A percentile compares a stretch with the other conserved stretches of the same genome.
These are phyloP conservation scores for Fusarium piperis DNA, from an alignment of 2,329 filamentous ascomycete genomes.

Conservation along the genomic window DNA sequence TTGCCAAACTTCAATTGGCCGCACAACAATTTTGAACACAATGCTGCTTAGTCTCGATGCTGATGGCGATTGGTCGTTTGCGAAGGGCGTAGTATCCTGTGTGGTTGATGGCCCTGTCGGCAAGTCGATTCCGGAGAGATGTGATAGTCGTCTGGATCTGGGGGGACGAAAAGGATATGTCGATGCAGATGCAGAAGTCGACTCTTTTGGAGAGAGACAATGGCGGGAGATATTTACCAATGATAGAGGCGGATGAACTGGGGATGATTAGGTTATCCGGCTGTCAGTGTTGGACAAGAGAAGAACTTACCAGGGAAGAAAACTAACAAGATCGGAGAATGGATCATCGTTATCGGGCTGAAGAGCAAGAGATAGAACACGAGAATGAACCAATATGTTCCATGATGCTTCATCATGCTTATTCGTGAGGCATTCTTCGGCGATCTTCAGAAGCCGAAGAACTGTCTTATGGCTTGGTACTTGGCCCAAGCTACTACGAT, in stretches of 20 bases:
- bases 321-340: not conserved
- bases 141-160: not conserved
- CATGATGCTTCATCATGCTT: not conserved
- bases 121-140: not conserved
- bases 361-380: not conserved
- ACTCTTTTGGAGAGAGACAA: constrained; percentile 2
- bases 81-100: not conserved
- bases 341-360: not conserved
- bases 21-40: too few species aligned
- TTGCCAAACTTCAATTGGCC: too few species aligned
- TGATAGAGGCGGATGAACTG: constrained; percentile 11
- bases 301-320: not conserved
- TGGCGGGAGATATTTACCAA: not conserved
- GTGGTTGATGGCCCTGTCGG: not conserved
- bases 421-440: not conserved
- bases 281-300: not conserved
- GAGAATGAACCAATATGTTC: not conserved
- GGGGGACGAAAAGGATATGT: not conserved
- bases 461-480: not conserved
- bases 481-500: not conserved
- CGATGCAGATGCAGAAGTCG: constrained; percentile 22
- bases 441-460: not conserved
- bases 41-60: not conserved
- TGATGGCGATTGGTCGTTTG: not conserved
- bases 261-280: not conserved